phyloP scores from a whole-genome alignment of 768 basidiomycete species.

The Naganishia kalamii region DNA sequence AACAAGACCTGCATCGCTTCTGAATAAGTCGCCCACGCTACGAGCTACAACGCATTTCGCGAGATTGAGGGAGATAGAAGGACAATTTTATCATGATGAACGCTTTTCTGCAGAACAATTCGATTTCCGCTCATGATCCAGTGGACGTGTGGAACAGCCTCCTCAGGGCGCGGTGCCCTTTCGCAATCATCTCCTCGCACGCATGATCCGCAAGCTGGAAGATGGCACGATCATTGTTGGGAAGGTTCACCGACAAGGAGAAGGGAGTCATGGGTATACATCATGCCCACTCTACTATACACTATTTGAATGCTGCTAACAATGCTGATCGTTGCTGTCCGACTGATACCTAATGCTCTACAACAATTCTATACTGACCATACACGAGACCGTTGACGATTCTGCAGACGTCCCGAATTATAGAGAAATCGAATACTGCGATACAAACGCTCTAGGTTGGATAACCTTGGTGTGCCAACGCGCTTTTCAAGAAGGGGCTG shows the following conservation, averaged over 20 bases:
- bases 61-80: too few species aligned
- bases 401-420: neutral
- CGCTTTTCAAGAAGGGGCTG: neutral
- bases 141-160: too few species aligned
- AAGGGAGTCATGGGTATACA: neutral
- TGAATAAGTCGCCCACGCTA: too few species aligned
- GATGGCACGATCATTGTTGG: too few species aligned
- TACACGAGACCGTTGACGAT: neutral
- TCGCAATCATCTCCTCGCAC: too few species aligned
- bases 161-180: too few species aligned
- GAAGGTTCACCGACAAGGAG: neutral
- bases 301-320: neutral
- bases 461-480: neutral
- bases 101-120: too few species aligned
- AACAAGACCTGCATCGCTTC: too few species aligned
- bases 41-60: too few species aligned
- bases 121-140: too few species aligned
- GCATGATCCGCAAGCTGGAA: too few species aligned
- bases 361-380: constrained; percentile 6
- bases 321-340: neutral
- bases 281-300: neutral
- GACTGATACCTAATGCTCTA: neutral
- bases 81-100: too few species aligned
- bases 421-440: constrained; percentile 12
- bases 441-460: neutral